Conservation (phyloP, 2,329 filamentous ascomycete species). For the Colletotrichum echinochloae region DNA sequence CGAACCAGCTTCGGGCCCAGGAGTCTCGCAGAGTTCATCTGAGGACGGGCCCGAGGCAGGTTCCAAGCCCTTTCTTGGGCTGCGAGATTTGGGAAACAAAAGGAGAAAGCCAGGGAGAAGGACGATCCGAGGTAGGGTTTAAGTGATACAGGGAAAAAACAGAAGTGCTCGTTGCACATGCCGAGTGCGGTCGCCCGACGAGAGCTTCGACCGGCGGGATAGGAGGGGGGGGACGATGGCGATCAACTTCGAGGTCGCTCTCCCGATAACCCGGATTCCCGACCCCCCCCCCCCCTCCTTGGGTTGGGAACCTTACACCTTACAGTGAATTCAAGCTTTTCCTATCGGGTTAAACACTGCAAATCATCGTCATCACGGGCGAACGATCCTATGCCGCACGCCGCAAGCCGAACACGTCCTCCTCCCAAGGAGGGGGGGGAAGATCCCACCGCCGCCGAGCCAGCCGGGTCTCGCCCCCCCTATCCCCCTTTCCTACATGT, state of each 20-base stretch:
- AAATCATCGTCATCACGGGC: conserved; percentile 1
- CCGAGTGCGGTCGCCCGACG: not conserved
- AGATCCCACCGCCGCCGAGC: not conserved
- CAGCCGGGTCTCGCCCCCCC: not conserved
- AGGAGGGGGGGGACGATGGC: not conserved
- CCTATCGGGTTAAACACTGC: not conserved
- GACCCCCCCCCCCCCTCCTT: not conserved
- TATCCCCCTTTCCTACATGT: too few species aligned
- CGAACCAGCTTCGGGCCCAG: not conserved
- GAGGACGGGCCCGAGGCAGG: not conserved
- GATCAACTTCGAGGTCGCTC: not conserved
- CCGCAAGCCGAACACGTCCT: not conserved
- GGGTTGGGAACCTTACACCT: not conserved
- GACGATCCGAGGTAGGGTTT: not conserved
- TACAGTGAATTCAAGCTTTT: not conserved
- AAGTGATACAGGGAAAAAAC: not conserved
- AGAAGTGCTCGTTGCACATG: not conserved
- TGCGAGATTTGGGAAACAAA: not conserved
- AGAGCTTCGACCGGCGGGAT: not conserved
- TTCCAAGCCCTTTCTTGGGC: not conserved
- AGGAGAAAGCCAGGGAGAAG: not conserved
- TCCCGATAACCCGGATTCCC: not conserved
- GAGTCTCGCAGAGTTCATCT: conserved; percentile 1
- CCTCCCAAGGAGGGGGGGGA: not conserved
- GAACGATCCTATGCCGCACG: not conserved